Conservation (phyloP, 179 eudicot species). For the Beta lomatogona region DNA sequence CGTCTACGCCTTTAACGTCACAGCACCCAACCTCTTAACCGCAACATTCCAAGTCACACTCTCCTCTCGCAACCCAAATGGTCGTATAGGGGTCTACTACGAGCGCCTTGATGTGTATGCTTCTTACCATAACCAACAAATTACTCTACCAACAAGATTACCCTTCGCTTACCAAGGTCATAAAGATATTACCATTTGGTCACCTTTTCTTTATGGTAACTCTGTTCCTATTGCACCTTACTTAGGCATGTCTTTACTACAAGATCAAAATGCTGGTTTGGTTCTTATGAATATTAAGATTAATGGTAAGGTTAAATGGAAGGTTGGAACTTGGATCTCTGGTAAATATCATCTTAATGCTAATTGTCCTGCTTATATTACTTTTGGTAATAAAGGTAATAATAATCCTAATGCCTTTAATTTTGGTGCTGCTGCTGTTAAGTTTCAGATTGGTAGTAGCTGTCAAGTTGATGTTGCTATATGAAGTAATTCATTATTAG, state of each 20-base stretch:
- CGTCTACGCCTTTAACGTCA: conserved; percentile 61
- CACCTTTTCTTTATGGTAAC: conserved; percentile 58
- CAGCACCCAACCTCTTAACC: conserved; percentile 51
- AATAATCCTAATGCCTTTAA: background rate
- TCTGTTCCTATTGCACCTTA: conserved; percentile 62
- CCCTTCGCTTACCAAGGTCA: conserved; percentile 70
- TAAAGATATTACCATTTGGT: conserved; percentile 63
- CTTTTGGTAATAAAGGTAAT: conserved; percentile 42
- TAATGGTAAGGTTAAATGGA: conserved; percentile 66
- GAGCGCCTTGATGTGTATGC: conserved; percentile 63
- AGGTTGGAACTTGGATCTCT: conserved; percentile 70
- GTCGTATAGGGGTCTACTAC: conserved; percentile 68
- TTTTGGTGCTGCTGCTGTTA: conserved; percentile 47
- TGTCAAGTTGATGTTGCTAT: conserved; percentile 65
- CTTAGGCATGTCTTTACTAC: conserved; percentile 37
- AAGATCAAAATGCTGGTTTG: conserved; percentile 58
- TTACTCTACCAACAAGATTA: conserved; percentile 53
- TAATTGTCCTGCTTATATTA: conserved; percentile 69
- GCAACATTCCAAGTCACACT: conserved; percentile 64
- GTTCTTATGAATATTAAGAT: conserved; percentile 50
- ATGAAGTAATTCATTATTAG: conserved; percentile 5
- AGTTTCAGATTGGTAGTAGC: conserved; percentile 52
- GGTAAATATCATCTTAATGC: conserved; percentile 59
- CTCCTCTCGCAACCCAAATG: conserved; percentile 64
- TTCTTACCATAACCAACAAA: conserved; percentile 62